Evolutionary conservation across 2,329 filamentous ascomycete genomes (phyloP).

Genomic region (Phialophora chinensis): DNA sequence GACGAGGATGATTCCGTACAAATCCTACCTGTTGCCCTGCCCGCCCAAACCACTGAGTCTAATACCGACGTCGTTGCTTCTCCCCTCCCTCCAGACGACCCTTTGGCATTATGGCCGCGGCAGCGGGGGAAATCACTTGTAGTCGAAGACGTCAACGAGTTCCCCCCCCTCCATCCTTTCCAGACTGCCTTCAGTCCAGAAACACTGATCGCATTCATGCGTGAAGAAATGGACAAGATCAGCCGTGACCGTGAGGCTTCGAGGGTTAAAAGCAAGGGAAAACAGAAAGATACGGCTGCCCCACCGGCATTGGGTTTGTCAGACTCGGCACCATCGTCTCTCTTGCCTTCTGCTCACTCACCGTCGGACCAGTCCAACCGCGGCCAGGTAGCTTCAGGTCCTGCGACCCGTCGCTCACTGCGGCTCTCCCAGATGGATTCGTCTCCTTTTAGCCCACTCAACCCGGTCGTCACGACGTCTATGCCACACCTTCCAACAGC

Average conservation of each 20-base stretch:
- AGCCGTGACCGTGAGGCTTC: constrained; percentile 2
- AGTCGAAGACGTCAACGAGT: background rate
- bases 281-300: constrained; percentile 18
- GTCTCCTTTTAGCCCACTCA: background rate
- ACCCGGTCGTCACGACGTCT: background rate
- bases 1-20: background rate
- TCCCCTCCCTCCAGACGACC: background rate
- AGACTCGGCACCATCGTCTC: background rate
- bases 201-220: constrained; percentile 30
- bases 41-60: background rate
- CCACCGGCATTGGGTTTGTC: background rate
- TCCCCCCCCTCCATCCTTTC: constrained; percentile 22
- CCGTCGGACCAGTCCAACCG: constrained; percentile 6
- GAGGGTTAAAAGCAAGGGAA: constrained; percentile 22
- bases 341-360: background rate
- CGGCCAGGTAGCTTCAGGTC: background rate
- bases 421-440: constrained; percentile 15
- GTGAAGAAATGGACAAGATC: constrained; percentile 27
- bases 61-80: background rate
- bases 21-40: background rate
- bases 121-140: background rate
- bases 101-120: background rate
- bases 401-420: constrained; percentile 17
- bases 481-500: background rate
- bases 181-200: constrained; percentile 36